These are phyloP conservation scores for Cajanus cajan DNA, from an alignment of 306 rosid species.

Conservation along the genomic window DNA sequence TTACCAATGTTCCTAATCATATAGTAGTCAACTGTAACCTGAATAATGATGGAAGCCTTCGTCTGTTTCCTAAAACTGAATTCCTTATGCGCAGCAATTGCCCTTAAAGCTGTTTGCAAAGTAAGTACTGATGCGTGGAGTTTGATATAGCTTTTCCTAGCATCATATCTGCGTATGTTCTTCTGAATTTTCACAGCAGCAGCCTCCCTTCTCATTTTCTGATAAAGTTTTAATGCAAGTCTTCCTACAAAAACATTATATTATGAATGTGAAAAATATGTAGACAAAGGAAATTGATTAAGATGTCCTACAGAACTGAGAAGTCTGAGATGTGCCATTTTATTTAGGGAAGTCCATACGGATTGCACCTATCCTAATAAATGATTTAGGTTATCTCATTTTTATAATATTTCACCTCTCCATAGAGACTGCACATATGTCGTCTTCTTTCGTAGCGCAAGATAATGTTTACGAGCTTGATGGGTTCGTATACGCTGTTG, in stretches of 20 bases:
- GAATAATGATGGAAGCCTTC: conserved; percentile 74
- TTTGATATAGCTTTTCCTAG: conserved; percentile 56
- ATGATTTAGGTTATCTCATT: conserved; percentile 21
- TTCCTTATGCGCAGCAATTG: conserved; percentile 74
- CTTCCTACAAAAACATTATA: conserved; percentile 62
- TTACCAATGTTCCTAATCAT: conserved; percentile 15
- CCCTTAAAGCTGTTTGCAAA: conserved; percentile 88
- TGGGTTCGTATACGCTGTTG: conserved; percentile 84
- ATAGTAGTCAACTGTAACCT: conserved; percentile 53
- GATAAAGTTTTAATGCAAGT: conserved; percentile 76
- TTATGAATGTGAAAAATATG: conserved; percentile 23
- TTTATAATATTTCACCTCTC: conserved; percentile 68
- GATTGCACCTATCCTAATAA: conserved; percentile 24
- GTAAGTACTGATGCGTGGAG: conserved; percentile 62
- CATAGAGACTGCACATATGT: conserved; percentile 68
- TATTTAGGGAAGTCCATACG: conserved; percentile 6
- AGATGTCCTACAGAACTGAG: conserved; percentile 29
- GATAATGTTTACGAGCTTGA: conserved; percentile 72
- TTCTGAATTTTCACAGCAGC: conserved; percentile 85
- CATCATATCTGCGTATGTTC: conserved; percentile 55
- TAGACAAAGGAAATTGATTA: conserved; percentile 26
- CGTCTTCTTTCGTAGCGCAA: conserved; percentile 70
- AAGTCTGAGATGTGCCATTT: conserved; percentile 25
- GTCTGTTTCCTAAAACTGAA: conserved; percentile 67
- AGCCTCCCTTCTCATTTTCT: conserved; percentile 64